Base-by-base conservation (phyloP, 345 rosid species). In the Euphorbia peplus region DNA sequence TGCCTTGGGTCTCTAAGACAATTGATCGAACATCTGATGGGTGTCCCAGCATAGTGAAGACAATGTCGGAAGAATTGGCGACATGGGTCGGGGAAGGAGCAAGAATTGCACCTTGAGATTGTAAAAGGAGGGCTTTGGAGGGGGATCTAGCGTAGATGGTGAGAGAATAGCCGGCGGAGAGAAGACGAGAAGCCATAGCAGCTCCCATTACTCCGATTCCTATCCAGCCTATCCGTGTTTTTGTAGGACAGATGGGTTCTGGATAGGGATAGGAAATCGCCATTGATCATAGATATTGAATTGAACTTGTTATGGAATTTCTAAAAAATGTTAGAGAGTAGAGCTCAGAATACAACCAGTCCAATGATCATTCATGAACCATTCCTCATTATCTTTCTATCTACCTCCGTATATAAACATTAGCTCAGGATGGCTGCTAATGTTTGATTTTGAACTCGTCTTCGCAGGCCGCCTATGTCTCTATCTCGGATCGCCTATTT, bases 161-260 rank as follows among this genome's bases (percentile, higher is more conserved):
- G 74, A 90, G 69, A 4, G 71, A 64, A 75, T 87, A 90, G 58
- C 96, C 92, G 21, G 90, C 87, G 13, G 87, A 63, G 70, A 90
- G 83, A 69, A 93, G 77, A 76, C 84, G 96, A 24, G 92, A 68
- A n/a, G 88, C 97, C 93, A 89, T 89, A 22, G 96, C 86, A 0
- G 86, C 84, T 29, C 98, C 97, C 96, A 89, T 90, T 0, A 89
- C 80, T 26, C 98, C 97, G 72, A 89, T 83, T 24, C 96, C 96
- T 35, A 89, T 89, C 92, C 96, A 93, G 30, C 97, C 97, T 47
- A 90, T 72, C 44, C 88, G 86, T 28, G 93, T 87, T 62, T 64
- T 68, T 3, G 85, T 22, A 6, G 90, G 84, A 19, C 46, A 66
- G 21, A 86, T 78, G 79, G 86, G 84, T 32, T 76, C 64, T 35